Base-by-base conservation (phyloP, 2,329 filamentous ascomycete genomes). In the Monilinia aucupariae region DNA sequence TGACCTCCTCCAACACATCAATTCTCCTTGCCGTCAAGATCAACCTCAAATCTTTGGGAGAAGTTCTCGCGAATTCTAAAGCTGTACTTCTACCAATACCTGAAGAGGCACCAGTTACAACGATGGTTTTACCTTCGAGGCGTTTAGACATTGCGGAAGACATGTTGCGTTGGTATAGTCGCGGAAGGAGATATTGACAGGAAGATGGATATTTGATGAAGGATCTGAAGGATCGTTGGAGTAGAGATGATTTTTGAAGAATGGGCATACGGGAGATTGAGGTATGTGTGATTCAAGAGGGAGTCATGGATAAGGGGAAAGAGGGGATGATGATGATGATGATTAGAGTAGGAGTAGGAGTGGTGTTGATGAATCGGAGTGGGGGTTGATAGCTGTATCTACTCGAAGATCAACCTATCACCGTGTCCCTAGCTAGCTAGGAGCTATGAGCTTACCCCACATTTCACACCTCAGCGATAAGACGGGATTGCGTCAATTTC, bases 101-200 rank as follows among this genome's bases (percentile, higher is more conserved):
- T 25, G 91, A 96, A 4, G 89, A 94, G 39, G 94, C 94, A 63
- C 94, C 94, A 6, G 94, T 97, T 67, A 99, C 84, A 63, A 97
- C 77, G 64, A 97, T 81, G 5, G 92, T 97, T 80, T 97, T 97
- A 83, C 92, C 92, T 72, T 89, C 83, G 65, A 99, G 90, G 79
- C 93, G 92, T 76, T 91, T 89, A 67, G 82, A 82, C 78, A 89
- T 86, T 73, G 88, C 85, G 47, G 90, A 84, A 54, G 81, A 66
- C 85, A 88, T 88, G 63, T 76, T 82, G 71, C 81, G 70, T 32
- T 64, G 50, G 50, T 37, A 39, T 17, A 47, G 30, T 8, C 20
- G 47, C 30, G 47, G 45, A 51, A 51, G 61, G 48, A 43, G 13
- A 25, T 12, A 51, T 30, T 27, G 34, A 10, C 12, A 58, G 20